These are phyloP conservation scores for Fusarium xyrophilum DNA, from an alignment of 2,329 filamentous ascomycete species.

Conservation along the genomic window DNA sequence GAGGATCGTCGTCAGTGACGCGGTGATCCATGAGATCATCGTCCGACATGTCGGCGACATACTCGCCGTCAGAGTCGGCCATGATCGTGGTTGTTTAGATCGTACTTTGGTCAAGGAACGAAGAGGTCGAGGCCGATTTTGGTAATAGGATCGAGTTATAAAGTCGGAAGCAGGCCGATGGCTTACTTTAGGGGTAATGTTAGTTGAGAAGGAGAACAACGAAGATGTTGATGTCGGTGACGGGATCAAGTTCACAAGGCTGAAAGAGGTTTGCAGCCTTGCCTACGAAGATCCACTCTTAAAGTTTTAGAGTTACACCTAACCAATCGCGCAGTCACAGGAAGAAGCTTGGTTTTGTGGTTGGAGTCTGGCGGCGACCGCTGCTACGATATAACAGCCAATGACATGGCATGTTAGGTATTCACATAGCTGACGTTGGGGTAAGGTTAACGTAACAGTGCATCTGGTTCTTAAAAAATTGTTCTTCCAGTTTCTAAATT, in stretches of 20 bases:
- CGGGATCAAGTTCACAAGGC: slow-evolving; percentile 39
- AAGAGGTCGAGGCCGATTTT: neutral
- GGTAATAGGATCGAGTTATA: neutral
- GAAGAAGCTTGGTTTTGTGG: slow-evolving; percentile 5
- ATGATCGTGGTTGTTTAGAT: slow-evolving; percentile 49
- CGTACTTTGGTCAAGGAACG: neutral
- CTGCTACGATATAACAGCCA: neutral
- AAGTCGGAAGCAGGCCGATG: neutral
- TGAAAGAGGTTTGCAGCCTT: slow-evolving; percentile 37
- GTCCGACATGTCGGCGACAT: slow-evolving; percentile 68
- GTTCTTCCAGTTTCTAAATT: slow-evolving; percentile 29
- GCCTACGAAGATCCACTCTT: slow-evolving; percentile 29
- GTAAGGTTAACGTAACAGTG: neutral
- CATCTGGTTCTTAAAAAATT: neutral
- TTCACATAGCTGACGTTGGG: neutral
- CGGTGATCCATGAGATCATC: slow-evolving; percentile 65
- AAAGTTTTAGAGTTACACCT: slow-evolving; percentile 3
- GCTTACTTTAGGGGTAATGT: neutral
- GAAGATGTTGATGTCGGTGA: slow-evolving; percentile 20
- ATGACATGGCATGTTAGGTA: neutral
- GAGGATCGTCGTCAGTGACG: slow-evolving; percentile 50
- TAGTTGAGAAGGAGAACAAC: neutral
- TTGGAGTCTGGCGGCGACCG: neutral
- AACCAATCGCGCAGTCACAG: slow-evolving; percentile 29
- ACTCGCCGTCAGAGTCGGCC: slow-evolving; percentile 78